phyloP scores from a whole-genome alignment of 345 rosid genomes.

The Aegle marmelos region DNA sequence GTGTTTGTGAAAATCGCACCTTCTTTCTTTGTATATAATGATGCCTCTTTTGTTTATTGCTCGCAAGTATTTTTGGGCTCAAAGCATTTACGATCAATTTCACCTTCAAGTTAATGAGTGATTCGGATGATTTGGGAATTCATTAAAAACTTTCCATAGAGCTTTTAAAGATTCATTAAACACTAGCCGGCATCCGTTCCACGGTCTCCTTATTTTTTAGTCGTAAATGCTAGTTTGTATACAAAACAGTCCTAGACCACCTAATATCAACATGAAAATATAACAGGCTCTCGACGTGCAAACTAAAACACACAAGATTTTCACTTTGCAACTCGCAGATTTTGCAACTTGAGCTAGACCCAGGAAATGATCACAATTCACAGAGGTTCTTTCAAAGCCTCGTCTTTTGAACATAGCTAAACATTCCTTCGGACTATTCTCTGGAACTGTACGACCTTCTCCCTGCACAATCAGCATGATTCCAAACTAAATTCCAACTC shows the following conservation, averaged over 20 bases:
- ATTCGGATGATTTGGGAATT: neutral
- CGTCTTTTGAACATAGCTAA: conserved; percentile 26
- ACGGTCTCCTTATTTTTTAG: too few relatives aligned
- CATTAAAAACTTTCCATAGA: neutral
- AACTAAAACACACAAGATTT: too few relatives aligned
- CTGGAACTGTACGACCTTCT: conserved; percentile 31
- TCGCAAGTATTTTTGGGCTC: neutral
- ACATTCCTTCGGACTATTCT: conserved; percentile 27
- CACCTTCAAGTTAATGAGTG: neutral
- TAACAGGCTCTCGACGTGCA: too few relatives aligned
- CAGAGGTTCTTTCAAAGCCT: conserved; percentile 20
- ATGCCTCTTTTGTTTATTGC: neutral
- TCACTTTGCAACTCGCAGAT: too few relatives aligned
- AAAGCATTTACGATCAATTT: neutral
- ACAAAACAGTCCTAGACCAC: too few relatives aligned
- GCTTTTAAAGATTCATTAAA: neutral
- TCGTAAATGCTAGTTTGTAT: too few relatives aligned
- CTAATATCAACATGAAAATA: too few relatives aligned
- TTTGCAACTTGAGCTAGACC: neutral
- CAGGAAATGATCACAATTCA: neutral
- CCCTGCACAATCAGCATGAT: conserved; percentile 18
- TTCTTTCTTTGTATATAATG: neutral
- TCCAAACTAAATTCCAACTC: neutral
- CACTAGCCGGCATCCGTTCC: too few relatives aligned
- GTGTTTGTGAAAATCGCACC: neutral